Evolutionary conservation across 148 eudicot genomes (phyloP).

Genomic region (Persicaria maculosa): DNA sequence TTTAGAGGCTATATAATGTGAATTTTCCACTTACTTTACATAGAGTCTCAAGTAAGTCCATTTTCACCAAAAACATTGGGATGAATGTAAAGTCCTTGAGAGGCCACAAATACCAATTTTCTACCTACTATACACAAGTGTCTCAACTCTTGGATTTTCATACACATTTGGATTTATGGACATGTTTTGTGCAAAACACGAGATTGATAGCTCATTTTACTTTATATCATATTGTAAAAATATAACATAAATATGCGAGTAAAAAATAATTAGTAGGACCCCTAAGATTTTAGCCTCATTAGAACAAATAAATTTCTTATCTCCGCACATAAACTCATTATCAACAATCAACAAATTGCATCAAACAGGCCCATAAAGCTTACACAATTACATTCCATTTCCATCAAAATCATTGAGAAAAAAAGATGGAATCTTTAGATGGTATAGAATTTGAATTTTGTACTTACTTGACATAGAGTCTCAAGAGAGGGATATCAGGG

Average conservation of each 20-base stretch:
- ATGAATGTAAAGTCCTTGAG: too few species aligned
- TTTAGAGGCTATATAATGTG: not conserved
- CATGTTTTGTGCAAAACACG: too few species aligned
- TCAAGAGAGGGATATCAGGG: conserved; percentile 50
- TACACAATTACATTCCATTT: not conserved
- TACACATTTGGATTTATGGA: too few species aligned
- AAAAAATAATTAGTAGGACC: too few species aligned
- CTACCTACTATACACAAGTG: not conserved
- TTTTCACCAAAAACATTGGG: too few species aligned
- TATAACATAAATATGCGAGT: too few species aligned
- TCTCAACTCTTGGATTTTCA: too few species aligned
- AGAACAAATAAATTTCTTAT: too few species aligned
- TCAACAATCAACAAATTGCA: not conserved
- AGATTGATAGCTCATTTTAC: too few species aligned
- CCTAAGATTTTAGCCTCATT: too few species aligned
- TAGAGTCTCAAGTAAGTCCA: not conserved
- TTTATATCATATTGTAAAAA: too few species aligned
- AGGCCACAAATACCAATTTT: not conserved
- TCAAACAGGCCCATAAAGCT: not conserved
- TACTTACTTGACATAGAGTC: conserved; percentile 3
- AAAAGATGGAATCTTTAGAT: not conserved
- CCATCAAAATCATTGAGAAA: not conserved
- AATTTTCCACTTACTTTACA: not conserved
- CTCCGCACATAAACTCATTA: too few species aligned
- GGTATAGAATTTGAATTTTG: not conserved